Evolutionary conservation across 306 rosid species (phyloP), one percentile per base, ranked within the genome.

Genomic region (Cucurbita ficifolia): DNA sequence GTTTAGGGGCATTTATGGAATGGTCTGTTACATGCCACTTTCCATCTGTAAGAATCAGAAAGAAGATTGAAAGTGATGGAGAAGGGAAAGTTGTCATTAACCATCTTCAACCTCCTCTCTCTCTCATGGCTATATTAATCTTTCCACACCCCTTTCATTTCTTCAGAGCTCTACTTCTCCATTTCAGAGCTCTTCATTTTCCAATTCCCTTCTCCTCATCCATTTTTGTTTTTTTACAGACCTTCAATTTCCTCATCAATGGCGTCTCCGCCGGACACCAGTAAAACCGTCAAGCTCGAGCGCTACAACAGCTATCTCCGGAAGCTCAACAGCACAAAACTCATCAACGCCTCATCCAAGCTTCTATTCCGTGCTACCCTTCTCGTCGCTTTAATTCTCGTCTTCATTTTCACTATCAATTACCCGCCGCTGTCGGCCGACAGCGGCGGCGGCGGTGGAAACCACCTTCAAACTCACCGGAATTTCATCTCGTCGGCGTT

Each of bases 221-320:
- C 33, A 2, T 38, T 38, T 38, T 38, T 38, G 7, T 29, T 38
- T 19, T 69, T 49, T 19, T 7, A 43, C 57, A 19, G 19, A 0
- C 8, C 10, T 63, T 6, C 33, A 6, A 17, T 18, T 18, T 42
- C 4, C 3, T 6, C 10, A 52, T 5, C 51, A 62, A 92, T 92
- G 96, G 91, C 86, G 29, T 89, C 97, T 6, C 95, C 97, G 1
- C 96, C 98, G 0, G 97, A 94, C 74, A 94, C 92, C 0, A 94
- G 99, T 81, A 94, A 94, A 78, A 91, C 97, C 73, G 39, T 95
- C 10, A 91, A 91, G 80, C 81, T 91, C 0, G 99, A 95, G 69
- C 84, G 97, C 5, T 95, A 95, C 81, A 91, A 95, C 84, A 91
- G 96, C 84, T 95, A 95, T 75, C 68, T 95, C 45, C 74, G 99